Evolutionary conservation across 2,329 filamentous ascomycete species (phyloP).

Genomic region (Sporothrix pallida): DNA sequence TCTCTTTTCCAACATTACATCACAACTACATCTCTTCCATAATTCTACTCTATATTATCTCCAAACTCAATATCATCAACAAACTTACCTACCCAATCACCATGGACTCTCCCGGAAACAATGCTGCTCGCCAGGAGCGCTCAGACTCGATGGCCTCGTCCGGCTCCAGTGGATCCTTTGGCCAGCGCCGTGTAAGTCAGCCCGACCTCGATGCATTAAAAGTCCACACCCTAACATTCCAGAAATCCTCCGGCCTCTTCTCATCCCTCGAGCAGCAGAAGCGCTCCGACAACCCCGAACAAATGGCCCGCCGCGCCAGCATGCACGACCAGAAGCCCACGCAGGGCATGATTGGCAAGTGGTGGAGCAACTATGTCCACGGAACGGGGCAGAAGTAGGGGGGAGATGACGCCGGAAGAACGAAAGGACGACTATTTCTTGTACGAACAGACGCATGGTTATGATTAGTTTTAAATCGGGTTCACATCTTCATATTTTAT

Average conservation of each 20-base stretch:
- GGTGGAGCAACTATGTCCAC: conserved; percentile 62
- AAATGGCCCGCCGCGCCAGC: conserved; percentile 58
- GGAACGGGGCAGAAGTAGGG: conserved; percentile 25
- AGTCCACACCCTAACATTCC: background rate
- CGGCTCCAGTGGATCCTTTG: conserved; percentile 24
- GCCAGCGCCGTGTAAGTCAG: conserved; percentile 38
- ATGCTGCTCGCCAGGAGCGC: conserved; percentile 38
- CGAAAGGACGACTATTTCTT: background rate
- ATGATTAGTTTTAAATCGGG: background rate
- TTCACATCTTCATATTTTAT: background rate
- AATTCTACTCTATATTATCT: background rate
- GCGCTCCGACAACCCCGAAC: conserved; percentile 51
- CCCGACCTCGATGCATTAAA: too few species aligned
- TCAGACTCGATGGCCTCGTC: conserved; percentile 40
- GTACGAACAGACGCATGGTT: conserved; percentile 1
- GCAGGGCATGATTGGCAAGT: conserved; percentile 57
- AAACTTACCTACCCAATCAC: background rate
- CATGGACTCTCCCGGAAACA: conserved; percentile 36
- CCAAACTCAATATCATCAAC: background rate
- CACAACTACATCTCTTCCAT: background rate
- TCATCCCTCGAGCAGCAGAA: conserved; percentile 59
- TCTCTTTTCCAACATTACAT: background rate
- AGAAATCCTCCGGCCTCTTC: conserved; percentile 52
- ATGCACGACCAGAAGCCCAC: conserved; percentile 59
- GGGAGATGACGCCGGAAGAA: too few species aligned